Evolutionary conservation across 1,284 basidiomycete species (phyloP).

Genomic region (Papiliotrema laurentii): DNA sequence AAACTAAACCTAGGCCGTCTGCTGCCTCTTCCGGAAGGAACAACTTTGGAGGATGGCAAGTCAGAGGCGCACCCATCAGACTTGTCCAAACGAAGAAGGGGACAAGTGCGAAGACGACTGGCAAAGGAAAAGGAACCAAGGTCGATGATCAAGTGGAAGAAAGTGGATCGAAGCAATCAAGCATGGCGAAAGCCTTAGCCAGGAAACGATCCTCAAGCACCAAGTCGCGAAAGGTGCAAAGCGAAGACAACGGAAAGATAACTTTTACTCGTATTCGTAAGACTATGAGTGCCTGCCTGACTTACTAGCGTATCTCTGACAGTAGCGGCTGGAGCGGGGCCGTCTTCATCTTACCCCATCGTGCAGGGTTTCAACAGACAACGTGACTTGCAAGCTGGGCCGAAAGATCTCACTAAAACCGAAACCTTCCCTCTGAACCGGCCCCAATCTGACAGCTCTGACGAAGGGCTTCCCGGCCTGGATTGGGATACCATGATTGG

Average conservation of each 20-base stretch:
- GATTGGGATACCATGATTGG: neutral
- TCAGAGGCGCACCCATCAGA: neutral
- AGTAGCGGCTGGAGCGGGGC: constrained; percentile 15
- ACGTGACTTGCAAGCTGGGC: constrained; percentile 17
- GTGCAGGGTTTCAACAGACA: constrained; percentile 20
- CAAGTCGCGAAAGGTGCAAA: constrained; percentile 1
- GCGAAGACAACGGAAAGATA: constrained; percentile 10
- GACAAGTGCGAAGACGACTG: neutral
- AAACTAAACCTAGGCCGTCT: too few species aligned
- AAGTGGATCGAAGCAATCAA: neutral
- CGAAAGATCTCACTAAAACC: neutral
- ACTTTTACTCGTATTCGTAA: constrained; percentile 24
- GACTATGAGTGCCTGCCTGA: neutral
- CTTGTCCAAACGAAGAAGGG: neutral
- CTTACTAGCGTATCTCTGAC: constrained; percentile 1
- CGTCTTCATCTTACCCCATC: constrained; percentile 21
- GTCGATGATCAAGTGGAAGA: neutral
- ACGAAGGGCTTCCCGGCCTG: neutral
- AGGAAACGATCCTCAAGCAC: neutral
- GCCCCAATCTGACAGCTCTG: neutral
- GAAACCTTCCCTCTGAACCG: neutral
- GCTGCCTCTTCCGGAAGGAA: neutral
- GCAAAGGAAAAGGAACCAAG: constrained; percentile 6
- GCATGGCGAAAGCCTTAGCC: neutral
- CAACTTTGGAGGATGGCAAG: neutral